These are phyloP conservation scores for Microcyclospora tardicrescens DNA, from an alignment of 2,329 filamentous ascomycete species.

Conservation along the genomic window DNA sequence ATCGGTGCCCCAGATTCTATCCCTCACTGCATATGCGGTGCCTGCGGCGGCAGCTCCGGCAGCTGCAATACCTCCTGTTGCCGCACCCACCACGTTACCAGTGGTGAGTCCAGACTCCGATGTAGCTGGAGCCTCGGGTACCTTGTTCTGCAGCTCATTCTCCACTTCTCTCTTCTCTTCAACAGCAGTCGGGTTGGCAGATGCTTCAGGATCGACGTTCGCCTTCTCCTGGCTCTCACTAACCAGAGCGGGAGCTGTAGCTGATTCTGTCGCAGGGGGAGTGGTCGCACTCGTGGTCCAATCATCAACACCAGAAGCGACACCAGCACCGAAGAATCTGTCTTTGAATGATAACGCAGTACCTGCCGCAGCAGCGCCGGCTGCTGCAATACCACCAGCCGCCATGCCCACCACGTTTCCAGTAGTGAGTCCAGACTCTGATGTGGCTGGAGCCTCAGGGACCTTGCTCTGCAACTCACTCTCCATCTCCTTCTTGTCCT, in stretches of 20 bases:
- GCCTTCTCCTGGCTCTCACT: slow-evolving; percentile 60
- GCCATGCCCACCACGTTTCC: no score
- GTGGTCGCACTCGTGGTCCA: background rate
- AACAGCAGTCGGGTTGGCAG: slow-evolving; percentile 51
- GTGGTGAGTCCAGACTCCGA: background rate
- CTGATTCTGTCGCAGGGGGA: background rate
- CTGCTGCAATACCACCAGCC: no score
- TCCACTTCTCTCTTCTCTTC: slow-evolving; percentile 59
- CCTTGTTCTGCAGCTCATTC: slow-evolving; percentile 55
- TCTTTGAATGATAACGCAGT: background rate
- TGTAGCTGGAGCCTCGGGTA: slow-evolving; percentile 32
- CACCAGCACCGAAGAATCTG: no score
- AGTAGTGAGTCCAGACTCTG: no score
- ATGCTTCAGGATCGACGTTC: slow-evolving; percentile 48
- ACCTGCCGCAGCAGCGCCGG: background rate
- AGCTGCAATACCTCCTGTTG: background rate
- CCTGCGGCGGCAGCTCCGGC: background rate
- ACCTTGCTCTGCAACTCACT: slow-evolving; percentile 56
- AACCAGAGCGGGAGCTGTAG: slow-evolving; percentile 46
- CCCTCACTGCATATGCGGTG: background rate
- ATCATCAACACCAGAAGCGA: background rate
- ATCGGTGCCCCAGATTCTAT: no score
- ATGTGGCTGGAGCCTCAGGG: slow-evolving; percentile 18
- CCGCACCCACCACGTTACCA: background rate
- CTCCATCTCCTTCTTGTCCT: slow-evolving; percentile 42